These are phyloP conservation scores for Dunaliella salina DNA, from an alignment of 163 green algal genomes.

Conservation along the genomic window DNA sequence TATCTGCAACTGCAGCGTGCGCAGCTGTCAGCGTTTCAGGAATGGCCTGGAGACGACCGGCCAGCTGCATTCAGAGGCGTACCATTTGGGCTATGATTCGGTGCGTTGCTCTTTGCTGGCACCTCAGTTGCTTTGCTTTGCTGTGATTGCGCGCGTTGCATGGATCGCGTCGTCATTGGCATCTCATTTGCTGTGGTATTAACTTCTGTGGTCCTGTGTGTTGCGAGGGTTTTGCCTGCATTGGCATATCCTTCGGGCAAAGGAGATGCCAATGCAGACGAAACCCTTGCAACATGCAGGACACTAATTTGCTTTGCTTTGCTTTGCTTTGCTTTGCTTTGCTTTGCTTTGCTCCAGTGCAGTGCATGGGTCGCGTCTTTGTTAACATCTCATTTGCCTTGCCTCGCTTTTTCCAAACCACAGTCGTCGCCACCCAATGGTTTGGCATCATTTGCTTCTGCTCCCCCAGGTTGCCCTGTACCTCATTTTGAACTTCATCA, in stretches of 20 bases:
- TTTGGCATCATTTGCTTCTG: not conserved
- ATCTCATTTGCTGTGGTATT: no score
- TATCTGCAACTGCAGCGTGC: constrained; percentile 9
- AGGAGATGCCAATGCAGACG: no score
- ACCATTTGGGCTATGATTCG: not conserved
- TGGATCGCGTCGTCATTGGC: not conserved
- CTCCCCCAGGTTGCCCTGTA: not conserved
- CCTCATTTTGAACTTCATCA: no score
- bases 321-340: not conserved
- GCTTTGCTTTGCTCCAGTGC: not conserved
- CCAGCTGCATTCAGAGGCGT: constrained; percentile 1
- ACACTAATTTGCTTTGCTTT: no score
- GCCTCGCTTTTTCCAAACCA: no score
- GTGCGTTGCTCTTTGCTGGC: not conserved
- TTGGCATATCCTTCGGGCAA: no score
- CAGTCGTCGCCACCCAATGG: not conserved
- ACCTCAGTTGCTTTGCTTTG: not conserved
- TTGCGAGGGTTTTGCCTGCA: no score
- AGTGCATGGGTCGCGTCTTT: not conserved
- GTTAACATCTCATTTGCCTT: no score
- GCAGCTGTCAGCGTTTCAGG: not conserved
- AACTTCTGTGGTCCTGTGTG: no score
- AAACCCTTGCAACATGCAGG: no score
- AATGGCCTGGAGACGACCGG: not conserved
- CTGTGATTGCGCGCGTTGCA: not conserved